These are phyloP conservation scores for Neocucurbitaria cava DNA, from an alignment of 2,329 filamentous ascomycete genomes.

Conservation along the genomic window DNA sequence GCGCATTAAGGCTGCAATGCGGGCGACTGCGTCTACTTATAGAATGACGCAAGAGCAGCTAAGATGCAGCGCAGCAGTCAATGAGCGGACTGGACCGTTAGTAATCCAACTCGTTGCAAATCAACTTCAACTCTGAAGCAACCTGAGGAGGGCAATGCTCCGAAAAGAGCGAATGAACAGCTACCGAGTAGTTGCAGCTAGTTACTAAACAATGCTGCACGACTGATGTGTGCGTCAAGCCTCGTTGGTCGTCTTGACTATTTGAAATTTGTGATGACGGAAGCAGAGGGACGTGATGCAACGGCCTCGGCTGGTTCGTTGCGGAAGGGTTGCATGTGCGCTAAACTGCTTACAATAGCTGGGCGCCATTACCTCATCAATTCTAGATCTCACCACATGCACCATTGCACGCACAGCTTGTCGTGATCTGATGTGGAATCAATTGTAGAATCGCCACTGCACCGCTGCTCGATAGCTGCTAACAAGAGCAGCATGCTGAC, in stretches of 20 bases:
- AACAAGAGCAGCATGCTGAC: constrained; percentile 16
- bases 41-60: constrained; percentile 39
- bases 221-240: constrained; percentile 7
- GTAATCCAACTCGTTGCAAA: constrained; percentile 35
- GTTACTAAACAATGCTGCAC: not conserved
- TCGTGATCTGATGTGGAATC: not conserved
- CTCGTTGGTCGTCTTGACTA: constrained; percentile 5
- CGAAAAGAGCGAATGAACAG: constrained; percentile 13
- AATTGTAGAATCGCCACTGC: constrained; percentile 10
- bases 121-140: constrained; percentile 5
- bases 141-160: not conserved
- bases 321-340: constrained; percentile 17
- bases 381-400: constrained; percentile 10
- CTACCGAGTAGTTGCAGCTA: not conserved
- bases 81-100: constrained; percentile 29
- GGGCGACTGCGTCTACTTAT: constrained; percentile 32
- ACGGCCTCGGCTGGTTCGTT: constrained; percentile 15
- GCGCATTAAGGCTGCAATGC: constrained; percentile 42
- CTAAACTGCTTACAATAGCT: constrained; percentile 23
- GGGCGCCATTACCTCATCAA: constrained; percentile 32
- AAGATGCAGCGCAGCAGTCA: constrained; percentile 17
- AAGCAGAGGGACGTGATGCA: constrained; percentile 18
- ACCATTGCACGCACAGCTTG: constrained; percentile 11
- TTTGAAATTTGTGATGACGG: constrained; percentile 29
- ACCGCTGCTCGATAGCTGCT: constrained; percentile 4